phyloP scores from a whole-genome alignment of 2,329 filamentous ascomycete genomes.

The Arthrobotrys sphaeroides region DNA sequence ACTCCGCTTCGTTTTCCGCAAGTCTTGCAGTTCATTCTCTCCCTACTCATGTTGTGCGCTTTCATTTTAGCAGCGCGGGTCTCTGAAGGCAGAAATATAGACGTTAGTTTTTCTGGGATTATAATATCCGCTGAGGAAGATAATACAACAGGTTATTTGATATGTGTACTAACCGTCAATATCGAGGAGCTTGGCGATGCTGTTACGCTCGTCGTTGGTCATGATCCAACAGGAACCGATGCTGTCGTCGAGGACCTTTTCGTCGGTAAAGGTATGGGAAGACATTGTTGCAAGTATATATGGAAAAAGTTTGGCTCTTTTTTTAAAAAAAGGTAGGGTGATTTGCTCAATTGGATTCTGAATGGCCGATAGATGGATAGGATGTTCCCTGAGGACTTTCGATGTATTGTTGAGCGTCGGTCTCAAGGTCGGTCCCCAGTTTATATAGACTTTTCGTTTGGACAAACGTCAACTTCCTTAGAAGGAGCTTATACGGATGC shows the following conservation, averaged over 20 bases:
- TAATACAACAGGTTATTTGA: neutral
- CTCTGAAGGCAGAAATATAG: neutral
- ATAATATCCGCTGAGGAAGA: neutral
- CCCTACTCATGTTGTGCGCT: neutral
- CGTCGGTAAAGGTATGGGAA: neutral
- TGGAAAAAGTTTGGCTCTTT: neutral
- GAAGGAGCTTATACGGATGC: no score
- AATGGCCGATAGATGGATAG: no score
- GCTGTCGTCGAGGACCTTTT: neutral
- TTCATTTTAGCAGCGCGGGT: neutral
- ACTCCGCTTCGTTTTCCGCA: conserved; percentile 19
- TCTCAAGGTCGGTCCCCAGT: no score
- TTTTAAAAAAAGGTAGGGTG: no score
- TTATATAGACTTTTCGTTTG: no score
- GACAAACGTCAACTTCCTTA: no score
- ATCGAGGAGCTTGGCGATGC: neutral
- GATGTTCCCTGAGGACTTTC: no score
- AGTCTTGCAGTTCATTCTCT: conserved; percentile 1
- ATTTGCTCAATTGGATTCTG: no score
- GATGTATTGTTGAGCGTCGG: no score
- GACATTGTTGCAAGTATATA: neutral
- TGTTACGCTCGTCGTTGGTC: conserved; percentile 1
- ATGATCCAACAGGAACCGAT: conserved; percentile 17
- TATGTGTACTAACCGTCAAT: neutral
- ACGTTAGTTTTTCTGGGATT: neutral